These are phyloP conservation scores for Cryphonectria radicalis DNA, from an alignment of 2,329 filamentous ascomycete genomes.

Conservation along the genomic window DNA sequence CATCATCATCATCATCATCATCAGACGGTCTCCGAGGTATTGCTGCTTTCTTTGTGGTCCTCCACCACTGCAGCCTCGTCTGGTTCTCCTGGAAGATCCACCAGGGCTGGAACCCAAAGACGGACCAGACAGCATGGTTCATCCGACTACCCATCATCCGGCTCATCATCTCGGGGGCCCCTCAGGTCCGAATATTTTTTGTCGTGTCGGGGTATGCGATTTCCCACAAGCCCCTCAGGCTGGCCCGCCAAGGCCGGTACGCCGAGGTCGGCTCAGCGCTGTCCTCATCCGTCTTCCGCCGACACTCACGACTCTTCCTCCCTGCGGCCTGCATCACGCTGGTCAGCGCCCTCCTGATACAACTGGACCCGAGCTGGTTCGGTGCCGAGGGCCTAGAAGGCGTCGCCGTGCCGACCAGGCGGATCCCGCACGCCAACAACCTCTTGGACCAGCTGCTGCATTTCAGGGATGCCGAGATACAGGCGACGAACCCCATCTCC, in stretches of 20 bases:
- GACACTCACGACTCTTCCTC: conserved; percentile 37
- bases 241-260: conserved; percentile 33
- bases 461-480: conserved; percentile 24
- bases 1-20: not conserved
- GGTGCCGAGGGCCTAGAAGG: conserved; percentile 29
- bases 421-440: conserved; percentile 28
- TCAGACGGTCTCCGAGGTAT: conserved; percentile 34
- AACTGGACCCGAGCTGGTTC: conserved; percentile 29
- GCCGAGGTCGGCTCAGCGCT: conserved; percentile 33
- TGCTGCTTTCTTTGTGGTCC: conserved; percentile 32
- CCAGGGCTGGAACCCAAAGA: conserved; percentile 20
- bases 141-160: conserved; percentile 39
- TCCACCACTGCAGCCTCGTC: conserved; percentile 30
- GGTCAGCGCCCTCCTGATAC: conserved; percentile 21
- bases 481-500: conserved; percentile 31
- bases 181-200: conserved; percentile 43
- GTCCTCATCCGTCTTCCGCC: conserved; percentile 36
- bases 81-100: conserved; percentile 28
- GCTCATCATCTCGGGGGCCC: conserved; percentile 36
- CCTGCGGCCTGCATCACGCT: conserved; percentile 33
- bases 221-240: conserved; percentile 41
- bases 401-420: conserved; percentile 30
- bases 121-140: conserved; percentile 23
- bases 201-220: conserved; percentile 48
- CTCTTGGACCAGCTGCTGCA: conserved; percentile 33